These are phyloP conservation scores for Diplosphaera chodatii DNA, from an alignment of 139 green algal genomes.

Conservation along the genomic window DNA sequence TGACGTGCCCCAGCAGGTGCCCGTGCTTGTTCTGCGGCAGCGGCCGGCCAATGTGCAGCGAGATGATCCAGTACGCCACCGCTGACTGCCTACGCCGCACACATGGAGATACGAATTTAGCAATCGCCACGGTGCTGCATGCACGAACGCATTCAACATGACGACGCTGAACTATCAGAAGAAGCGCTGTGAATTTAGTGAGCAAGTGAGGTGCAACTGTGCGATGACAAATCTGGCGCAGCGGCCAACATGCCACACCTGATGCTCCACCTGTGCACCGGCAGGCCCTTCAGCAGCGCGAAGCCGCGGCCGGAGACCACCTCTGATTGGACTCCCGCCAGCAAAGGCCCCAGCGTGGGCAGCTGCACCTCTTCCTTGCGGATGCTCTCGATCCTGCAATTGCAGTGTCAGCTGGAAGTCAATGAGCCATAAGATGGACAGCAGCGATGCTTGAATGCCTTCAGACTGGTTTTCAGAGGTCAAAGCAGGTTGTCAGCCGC, in stretches of 20 bases:
- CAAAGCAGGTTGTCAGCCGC: too few species aligned
- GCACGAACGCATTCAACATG: too few species aligned
- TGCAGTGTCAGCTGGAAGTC: too few species aligned
- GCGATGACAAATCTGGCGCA: too few species aligned
- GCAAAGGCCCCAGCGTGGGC: constrained; percentile 35
- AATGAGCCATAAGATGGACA: too few species aligned
- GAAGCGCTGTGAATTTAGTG: too few species aligned
- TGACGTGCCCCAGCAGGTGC: constrained; percentile 31
- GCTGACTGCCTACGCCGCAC: not conserved
- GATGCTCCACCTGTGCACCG: constrained; percentile 12
- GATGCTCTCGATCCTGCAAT: constrained; percentile 33
- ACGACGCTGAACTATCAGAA: too few species aligned
- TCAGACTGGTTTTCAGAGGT: too few species aligned
- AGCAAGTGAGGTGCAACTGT: too few species aligned
- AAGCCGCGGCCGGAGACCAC: constrained; percentile 45
- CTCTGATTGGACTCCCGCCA: constrained; percentile 31
- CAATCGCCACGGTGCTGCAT: too few species aligned
- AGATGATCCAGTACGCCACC: constrained; percentile 40
- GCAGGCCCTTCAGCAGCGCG: constrained; percentile 22
- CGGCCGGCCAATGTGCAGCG: constrained; percentile 40
- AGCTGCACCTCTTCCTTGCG: constrained; percentile 27
- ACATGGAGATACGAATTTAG: not conserved
- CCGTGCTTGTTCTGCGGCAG: constrained; percentile 51
- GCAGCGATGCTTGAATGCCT: too few species aligned
- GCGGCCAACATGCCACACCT: too few species aligned